Evolutionary conservation across 805 yeast species (phyloP).

Genomic region (Saccharomycopsis selenospora): DNA sequence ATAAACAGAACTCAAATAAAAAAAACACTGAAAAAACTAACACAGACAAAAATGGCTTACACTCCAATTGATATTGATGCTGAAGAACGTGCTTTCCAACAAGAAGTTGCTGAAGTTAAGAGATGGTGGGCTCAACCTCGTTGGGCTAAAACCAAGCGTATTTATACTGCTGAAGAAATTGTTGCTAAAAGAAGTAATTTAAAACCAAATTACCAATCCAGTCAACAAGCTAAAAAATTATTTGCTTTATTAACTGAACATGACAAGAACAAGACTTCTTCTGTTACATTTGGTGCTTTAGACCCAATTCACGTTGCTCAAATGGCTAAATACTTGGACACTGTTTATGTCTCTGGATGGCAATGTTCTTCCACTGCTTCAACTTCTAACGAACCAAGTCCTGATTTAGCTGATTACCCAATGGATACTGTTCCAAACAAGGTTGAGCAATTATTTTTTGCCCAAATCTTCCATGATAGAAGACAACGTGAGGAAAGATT

Average conservation of each 20-base stretch:
- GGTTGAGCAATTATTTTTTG: slow-evolving; percentile 94
- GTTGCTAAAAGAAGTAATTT: slow-evolving; percentile 82
- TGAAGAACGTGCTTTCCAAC: slow-evolving; percentile 59
- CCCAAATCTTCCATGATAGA: slow-evolving; percentile 95
- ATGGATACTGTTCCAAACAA: slow-evolving; percentile 98
- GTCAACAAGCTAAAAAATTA: slow-evolving; percentile 74
- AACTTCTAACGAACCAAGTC: slow-evolving; percentile 95
- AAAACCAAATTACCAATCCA: slow-evolving; percentile 68
- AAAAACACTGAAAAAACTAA: too few relatives aligned
- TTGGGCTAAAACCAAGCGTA: slow-evolving; percentile 82
- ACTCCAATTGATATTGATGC: slow-evolving; percentile 49
- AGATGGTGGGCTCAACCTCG: slow-evolving; percentile 94
- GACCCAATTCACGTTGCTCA: slow-evolving; percentile 95
- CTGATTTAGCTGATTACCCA: slow-evolving; percentile 97
- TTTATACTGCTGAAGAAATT: slow-evolving; percentile 81
- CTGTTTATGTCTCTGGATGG: slow-evolving; percentile 96
- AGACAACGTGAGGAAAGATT: slow-evolving; percentile 86
- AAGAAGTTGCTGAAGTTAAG: slow-evolving; percentile 65
- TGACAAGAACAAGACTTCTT: slow-evolving; percentile 60
- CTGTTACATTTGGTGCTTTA: slow-evolving; percentile 91
- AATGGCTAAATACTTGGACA: slow-evolving; percentile 92
- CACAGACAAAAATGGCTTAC: slow-evolving; percentile 38
- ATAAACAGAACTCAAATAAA: not conserved
- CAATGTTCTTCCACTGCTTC: slow-evolving; percentile 98
- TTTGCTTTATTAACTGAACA: slow-evolving; percentile 65